Base-by-base conservation (phyloP, 305 asterid species). In the Fraxinus ornus region DNA sequence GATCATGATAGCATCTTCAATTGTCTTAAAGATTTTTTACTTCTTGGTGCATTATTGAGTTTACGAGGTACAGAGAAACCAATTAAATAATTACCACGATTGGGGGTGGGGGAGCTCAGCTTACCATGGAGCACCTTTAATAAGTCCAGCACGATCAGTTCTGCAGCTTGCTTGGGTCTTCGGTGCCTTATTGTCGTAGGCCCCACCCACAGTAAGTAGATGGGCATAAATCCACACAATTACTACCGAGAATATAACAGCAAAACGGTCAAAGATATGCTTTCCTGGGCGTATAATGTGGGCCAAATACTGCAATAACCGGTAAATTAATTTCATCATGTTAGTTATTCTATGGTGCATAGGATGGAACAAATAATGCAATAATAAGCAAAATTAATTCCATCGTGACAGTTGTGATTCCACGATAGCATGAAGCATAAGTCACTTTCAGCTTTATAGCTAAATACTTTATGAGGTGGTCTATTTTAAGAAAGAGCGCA, bases 191-290 rank as follows among this genome's bases (percentile, higher is more conserved):
- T 92, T 94, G 30, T 92, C 84, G 62, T 95, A 95, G 76, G 98
- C 98, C 33, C 98, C 98, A 73, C 98, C 98, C 30, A 95, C 97
- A 41, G 98, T 95, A 81, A 95, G 97, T 73, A 95, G 83, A 85
- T 90, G 97, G 71, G 98, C 98, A 82, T 92, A 95, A 79, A 95
- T 91, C 98, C 98, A 95, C 81, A 95, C 98, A 52, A 95, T 90
- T 17, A 86, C 92, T 74, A 95, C 95, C 21, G 98, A 84, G 88
- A 95, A 93, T 80, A 95, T 82, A 74, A 95, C 98, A 36, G 98
- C 97, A 89, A 95, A 95, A 2, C 98, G 96, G 87, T 90, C 97
- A 66, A 95, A 90, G 68, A 93, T 93, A 84, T 91, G 76, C 89
- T 90, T 92, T 84, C 96, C 97, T 26, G 93, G 93, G 70, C 85